Evolutionary conservation across 202 grass and related monocot genomes (phyloP).

Genomic region (Miscanthus sacchariflorus): DNA sequence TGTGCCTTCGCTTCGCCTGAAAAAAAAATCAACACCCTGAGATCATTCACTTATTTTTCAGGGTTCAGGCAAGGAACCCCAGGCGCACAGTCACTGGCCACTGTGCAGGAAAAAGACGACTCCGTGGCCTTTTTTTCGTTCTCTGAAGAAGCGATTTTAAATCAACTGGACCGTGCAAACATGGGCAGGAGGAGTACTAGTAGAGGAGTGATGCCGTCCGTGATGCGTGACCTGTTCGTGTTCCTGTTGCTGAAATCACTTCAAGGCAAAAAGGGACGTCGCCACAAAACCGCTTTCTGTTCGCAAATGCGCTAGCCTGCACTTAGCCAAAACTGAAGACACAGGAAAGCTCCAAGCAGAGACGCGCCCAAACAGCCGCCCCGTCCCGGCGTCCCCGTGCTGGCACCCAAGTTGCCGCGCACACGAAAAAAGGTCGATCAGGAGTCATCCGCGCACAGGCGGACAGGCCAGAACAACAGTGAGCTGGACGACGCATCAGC

Average conservation of each 20-base stretch:
- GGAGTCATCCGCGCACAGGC: neutral
- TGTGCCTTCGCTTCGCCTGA: neutral
- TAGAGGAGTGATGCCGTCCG: neutral
- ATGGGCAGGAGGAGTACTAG: neutral
- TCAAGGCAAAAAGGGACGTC: neutral
- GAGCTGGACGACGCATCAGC: conserved; percentile 1
- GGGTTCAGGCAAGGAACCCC: neutral
- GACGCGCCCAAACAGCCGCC: neutral
- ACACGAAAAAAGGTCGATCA: neutral
- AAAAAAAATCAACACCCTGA: neutral
- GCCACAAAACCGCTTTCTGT: neutral
- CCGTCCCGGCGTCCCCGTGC: neutral
- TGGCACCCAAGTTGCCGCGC: conserved; percentile 10
- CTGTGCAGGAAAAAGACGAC: neutral
- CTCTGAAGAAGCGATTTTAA: neutral
- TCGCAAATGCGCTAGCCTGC: neutral
- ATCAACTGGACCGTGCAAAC: neutral
- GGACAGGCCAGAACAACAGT: neutral
- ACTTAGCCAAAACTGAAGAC: neutral
- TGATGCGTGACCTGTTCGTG: neutral
- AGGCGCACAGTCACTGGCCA: neutral
- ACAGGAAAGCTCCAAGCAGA: neutral
- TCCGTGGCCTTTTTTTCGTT: no score
- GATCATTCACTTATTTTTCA: no score
- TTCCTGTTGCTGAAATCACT: neutral